These are phyloP conservation scores for Phytophthora brassicae DNA, from an alignment of 352 stramenopile species.

Conservation along the genomic window DNA sequence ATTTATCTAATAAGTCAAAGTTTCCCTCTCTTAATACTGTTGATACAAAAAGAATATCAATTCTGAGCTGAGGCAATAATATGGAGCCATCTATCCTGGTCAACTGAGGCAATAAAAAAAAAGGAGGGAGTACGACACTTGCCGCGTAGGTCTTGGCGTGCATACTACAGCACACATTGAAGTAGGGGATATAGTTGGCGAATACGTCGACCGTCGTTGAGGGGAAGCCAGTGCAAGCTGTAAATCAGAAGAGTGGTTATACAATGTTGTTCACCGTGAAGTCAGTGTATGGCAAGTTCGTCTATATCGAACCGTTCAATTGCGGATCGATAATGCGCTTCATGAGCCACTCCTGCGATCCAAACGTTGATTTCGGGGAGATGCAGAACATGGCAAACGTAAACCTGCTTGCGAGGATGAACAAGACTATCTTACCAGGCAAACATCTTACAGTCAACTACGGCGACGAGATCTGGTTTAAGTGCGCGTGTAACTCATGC, in stretches of 20 bases:
- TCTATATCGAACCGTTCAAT: neutral
- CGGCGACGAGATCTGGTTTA: neutral
- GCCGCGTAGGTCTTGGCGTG: neutral
- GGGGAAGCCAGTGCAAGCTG: neutral
- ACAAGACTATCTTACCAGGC: neutral
- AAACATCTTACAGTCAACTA: neutral
- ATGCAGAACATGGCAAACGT: neutral
- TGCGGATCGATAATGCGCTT: conserved; percentile 1
- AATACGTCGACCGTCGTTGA: neutral
- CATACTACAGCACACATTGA: neutral
- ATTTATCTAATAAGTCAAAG: too few species aligned
- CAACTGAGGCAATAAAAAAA: too few species aligned
- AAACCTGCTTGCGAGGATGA: neutral
- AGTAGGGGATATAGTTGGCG: neutral
- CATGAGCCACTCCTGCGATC: neutral
- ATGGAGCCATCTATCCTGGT: too few species aligned
- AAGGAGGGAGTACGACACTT: conserved; percentile 2
- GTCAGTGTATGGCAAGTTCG: neutral
- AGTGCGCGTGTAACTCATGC: neutral
- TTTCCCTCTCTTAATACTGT: too few species aligned
- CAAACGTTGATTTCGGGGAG: neutral
- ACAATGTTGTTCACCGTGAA: neutral
- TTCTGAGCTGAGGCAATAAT: too few species aligned
- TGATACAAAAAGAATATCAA: too few species aligned
- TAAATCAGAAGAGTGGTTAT: conserved; percentile 5